Evolutionary conservation across 2,329 filamentous ascomycete species (phyloP).

Genomic region (Apiospora pterosperma): DNA sequence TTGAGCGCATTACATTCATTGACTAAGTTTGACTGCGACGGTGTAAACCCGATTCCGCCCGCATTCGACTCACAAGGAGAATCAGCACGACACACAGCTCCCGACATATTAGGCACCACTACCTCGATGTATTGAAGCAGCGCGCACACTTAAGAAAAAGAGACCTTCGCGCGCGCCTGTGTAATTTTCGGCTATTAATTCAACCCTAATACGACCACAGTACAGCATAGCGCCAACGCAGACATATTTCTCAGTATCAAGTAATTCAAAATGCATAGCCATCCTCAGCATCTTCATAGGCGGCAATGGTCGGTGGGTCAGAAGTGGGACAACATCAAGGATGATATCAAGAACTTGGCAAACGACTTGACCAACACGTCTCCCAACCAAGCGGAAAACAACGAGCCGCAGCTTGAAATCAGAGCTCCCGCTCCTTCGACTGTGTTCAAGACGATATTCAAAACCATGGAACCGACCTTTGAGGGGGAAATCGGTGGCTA

Average conservation of each 20-base stretch:
- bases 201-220: slow-evolving; percentile 7
- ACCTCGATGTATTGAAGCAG: slow-evolving; percentile 4
- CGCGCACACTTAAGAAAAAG: neutral
- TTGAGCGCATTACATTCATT: slow-evolving; percentile 21
- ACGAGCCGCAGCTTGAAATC: slow-evolving; percentile 12
- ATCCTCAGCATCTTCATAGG: slow-evolving; percentile 22
- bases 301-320: slow-evolving; percentile 16
- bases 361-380: slow-evolving; percentile 16
- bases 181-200: neutral
- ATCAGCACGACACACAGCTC: neutral
- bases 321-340: slow-evolving; percentile 20
- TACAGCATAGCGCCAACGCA: neutral
- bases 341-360: slow-evolving; percentile 25
- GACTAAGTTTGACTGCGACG: slow-evolving; percentile 8
- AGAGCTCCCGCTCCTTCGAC: slow-evolving; percentile 23
- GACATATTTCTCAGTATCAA: neutral
- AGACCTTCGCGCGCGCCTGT: neutral
- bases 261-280: slow-evolving; percentile 16
- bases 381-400: neutral
- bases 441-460: slow-evolving; percentile 36
- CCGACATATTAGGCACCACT: neutral
- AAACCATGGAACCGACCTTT: slow-evolving; percentile 38
- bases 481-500: slow-evolving; percentile 40
- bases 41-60: slow-evolving; percentile 1
- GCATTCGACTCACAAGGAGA: slow-evolving; percentile 5